Base-by-base conservation (phyloP, 768 basidiomycete species). In the Leccinum boreale region DNA sequence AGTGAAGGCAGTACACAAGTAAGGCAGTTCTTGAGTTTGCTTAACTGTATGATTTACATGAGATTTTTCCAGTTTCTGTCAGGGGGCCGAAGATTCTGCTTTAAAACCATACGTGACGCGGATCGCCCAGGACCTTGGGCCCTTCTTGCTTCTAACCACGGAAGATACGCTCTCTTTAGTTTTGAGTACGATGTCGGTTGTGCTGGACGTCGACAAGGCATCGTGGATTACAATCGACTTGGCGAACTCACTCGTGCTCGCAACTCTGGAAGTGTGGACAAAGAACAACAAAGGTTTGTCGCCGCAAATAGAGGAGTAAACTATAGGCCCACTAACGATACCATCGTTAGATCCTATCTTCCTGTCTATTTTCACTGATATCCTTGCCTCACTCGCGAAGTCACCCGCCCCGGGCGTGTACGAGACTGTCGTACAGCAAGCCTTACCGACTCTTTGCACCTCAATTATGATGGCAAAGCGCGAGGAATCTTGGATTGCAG, bases 1-100 rank as follows among this genome's bases (percentile, higher is more conserved):
- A 10, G 89, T 98, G 26, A 91, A 92, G 71, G 94, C 96, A 3
- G 80, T 98, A 39, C 86, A 91, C 66, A 95, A 98, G 97, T 98
- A 65, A 57, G 85, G 70, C 17, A 23, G 6, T 35, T 57, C 45
- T n/a, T 45, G 19, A 7, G 1, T 26, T 53, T n/a, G 24, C 12
- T 35, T 11, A 1, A 10, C 28, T 28, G 4, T 39, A 11, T 15
- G 1, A 21, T 55, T 70, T 17, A 67, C 62, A 12, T 47, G n/a
- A 45, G 17, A 19, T 4, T 50, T 58, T n/a, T 57, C 19, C 56
- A 91, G 89, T 68, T 90, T 90, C 75, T 89, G 83, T 72, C 78
- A 85, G 56, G 82, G 80, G 6, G 81, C 84, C 15, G 71, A 74
- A 26, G 81, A 87, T 24, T 78, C 81, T 2, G 80, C 82, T 19